These are phyloP conservation scores for Musa troglodytarum DNA, from an alignment of 176 grass and related monocot species.

Conservation along the genomic window DNA sequence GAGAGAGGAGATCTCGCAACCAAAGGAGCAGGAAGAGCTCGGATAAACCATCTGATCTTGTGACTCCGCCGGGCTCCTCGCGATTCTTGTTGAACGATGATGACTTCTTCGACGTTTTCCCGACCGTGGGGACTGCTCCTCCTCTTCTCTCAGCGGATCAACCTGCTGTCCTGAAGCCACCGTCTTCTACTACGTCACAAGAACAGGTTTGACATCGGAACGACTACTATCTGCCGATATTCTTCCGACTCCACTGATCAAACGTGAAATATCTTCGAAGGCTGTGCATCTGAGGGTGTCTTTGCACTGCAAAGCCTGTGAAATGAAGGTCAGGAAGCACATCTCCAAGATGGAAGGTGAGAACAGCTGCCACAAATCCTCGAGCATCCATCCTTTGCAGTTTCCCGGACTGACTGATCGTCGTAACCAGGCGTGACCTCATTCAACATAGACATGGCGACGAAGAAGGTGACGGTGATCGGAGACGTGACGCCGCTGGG, in stretches of 20 bases:
- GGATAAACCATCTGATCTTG: background rate
- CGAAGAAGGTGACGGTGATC: slow-evolving; percentile 83
- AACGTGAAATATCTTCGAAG: slow-evolving; percentile 16
- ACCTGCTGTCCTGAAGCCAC: background rate
- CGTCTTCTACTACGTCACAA: background rate
- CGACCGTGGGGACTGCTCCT: background rate
- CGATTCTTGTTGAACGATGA: slow-evolving; percentile 37
- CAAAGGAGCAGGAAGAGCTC: background rate
- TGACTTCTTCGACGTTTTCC: slow-evolving; percentile 36
- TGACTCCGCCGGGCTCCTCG: slow-evolving; percentile 51
- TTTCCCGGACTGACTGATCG: no score
- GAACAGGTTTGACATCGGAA: background rate
- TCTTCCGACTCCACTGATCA: no score
- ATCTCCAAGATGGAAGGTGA: slow-evolving; percentile 78
- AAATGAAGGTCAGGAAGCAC: slow-evolving; percentile 77
- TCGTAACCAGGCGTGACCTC: slow-evolving; percentile 47
- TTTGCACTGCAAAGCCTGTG: slow-evolving; percentile 86
- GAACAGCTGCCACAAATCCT: background rate
- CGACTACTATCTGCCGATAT: no score
- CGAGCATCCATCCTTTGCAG: no score
- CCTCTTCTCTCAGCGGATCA: background rate
- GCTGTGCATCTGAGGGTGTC: slow-evolving; percentile 59
- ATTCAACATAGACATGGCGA: slow-evolving; percentile 67
- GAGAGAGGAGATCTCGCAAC: background rate
- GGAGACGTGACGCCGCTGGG: slow-evolving; percentile 76